These are phyloP conservation scores for Saussurea involucrata DNA, from an alignment of 129 eudicot species.

Conservation along the genomic window DNA sequence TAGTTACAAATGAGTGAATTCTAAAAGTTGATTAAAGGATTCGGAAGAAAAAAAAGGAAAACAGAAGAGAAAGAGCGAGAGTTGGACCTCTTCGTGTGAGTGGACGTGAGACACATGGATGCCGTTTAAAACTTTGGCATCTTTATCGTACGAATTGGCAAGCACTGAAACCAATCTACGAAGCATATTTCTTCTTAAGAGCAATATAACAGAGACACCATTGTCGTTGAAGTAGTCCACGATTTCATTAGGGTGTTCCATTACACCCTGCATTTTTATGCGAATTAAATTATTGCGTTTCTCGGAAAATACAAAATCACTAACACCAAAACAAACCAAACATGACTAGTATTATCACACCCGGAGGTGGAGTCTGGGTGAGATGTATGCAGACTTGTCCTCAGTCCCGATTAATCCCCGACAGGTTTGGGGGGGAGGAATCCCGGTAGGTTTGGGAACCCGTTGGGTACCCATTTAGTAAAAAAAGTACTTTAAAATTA, in stretches of 20 bases:
- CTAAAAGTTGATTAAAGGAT: neutral
- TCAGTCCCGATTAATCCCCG: too few relatives aligned
- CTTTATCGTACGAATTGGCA: constrained; percentile 68
- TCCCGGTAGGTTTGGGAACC: too few relatives aligned
- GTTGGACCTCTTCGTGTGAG: constrained; percentile 67
- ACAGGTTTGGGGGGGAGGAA: too few relatives aligned
- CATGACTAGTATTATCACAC: too few relatives aligned
- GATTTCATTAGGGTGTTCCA: constrained; percentile 65
- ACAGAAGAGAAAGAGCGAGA: neutral
- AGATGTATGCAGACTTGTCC: too few relatives aligned
- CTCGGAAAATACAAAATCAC: neutral
- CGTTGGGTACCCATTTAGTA: too few relatives aligned
- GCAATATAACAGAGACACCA: constrained; percentile 65
- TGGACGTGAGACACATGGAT: constrained; percentile 82
- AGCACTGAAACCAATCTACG: constrained; percentile 82
- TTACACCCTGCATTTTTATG: constrained; percentile 49
- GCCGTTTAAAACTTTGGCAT: constrained; percentile 70
- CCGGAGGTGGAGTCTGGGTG: too few relatives aligned
- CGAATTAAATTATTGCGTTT: neutral
- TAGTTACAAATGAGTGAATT: neutral
- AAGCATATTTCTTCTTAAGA: constrained; percentile 69
- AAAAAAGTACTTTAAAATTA: too few relatives aligned
- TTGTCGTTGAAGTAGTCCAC: constrained; percentile 55
- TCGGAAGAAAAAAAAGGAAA: neutral
- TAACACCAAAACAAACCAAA: too few relatives aligned